A percentile compares a stretch with the other conserved stretches of the same genome.
Evolutionary conservation across 306 rosid species (phyloP).

Genomic region (Trifolium repens): DNA sequence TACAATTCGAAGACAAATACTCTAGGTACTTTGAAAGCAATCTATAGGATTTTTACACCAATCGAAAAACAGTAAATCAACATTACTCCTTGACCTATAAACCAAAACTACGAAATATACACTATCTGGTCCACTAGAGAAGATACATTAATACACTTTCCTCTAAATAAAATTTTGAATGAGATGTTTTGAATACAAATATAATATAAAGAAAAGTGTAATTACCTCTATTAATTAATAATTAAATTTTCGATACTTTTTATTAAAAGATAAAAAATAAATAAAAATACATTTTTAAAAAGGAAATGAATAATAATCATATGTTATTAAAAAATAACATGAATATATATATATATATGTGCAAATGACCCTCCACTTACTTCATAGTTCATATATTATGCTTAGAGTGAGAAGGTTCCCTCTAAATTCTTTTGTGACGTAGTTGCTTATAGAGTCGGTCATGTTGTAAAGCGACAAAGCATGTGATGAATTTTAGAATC

Average conservation of each 20-base stretch:
- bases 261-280: no score
- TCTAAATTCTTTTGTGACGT: slow-evolving; percentile 36
- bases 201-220: not conserved
- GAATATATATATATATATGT: not conserved
- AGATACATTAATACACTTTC: no score
- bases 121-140: no score
- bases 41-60: no score
- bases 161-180: no score
- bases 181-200: not conserved
- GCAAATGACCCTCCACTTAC: slow-evolving; percentile 43
- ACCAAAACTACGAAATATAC: no score
- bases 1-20: no score
- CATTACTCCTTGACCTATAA: no score
- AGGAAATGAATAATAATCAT: not conserved
- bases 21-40: no score
- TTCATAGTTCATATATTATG: slow-evolving; percentile 20
- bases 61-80: no score
- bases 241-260: no score
- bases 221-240: no score
- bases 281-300: not conserved
- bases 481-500: slow-evolving; percentile 70
- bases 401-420: slow-evolving; percentile 53
- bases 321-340: not conserved
- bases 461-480: slow-evolving; percentile 57
- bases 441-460: slow-evolving; percentile 14